Conservation (phyloP, 805 yeast species). For the Teunomyces funiuensis region DNA sequence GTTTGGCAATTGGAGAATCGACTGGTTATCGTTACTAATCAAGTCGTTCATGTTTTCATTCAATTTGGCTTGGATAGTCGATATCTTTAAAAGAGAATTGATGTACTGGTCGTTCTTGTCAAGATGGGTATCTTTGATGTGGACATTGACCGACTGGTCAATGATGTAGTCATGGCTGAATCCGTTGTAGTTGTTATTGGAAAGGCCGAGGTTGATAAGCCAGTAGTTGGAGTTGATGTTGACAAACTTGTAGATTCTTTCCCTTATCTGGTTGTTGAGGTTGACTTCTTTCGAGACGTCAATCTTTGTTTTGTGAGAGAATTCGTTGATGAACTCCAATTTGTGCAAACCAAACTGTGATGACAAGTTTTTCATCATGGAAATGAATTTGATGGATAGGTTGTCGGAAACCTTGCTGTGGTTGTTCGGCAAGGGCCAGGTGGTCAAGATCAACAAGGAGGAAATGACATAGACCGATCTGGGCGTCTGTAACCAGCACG, state of each 20-base stretch:
- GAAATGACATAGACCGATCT: conserved; percentile 40
- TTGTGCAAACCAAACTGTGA: conserved; percentile 45
- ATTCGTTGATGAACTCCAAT: conserved; percentile 41
- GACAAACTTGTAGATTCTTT: conserved; percentile 42
- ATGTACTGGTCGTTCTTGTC: conserved; percentile 20
- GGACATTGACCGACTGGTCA: conserved; percentile 31
- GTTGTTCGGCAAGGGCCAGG: conserved; percentile 43
- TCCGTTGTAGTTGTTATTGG: conserved; percentile 25
- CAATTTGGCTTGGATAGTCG: conserved; percentile 39
- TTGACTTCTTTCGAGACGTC: conserved; percentile 25
- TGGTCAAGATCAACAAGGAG: conserved; percentile 41
- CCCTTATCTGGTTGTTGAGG: conserved; percentile 35
- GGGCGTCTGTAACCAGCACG: conserved; percentile 47
- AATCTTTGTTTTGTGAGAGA: conserved; percentile 33
- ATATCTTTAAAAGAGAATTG: conserved; percentile 27
- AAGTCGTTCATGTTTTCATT: conserved; percentile 39
- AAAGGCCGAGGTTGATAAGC: conserved; percentile 40
- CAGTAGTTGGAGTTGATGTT: conserved; percentile 45
- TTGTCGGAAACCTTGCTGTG: conserved; percentile 28
- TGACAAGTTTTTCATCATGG: conserved; percentile 39
- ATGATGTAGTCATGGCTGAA: conserved; percentile 37
- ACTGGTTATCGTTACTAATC: conserved; percentile 18
- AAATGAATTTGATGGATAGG: conserved; percentile 35
- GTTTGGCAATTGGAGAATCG: conserved; percentile 14
- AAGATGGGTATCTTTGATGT: conserved; percentile 14